Percentiles rank a stretch among this genome's conserved stretches.
Evolutionary conservation across 371 early-diverging fungal genomes (phyloP).

Genomic region (Apophysomyces trapeziformis): DNA sequence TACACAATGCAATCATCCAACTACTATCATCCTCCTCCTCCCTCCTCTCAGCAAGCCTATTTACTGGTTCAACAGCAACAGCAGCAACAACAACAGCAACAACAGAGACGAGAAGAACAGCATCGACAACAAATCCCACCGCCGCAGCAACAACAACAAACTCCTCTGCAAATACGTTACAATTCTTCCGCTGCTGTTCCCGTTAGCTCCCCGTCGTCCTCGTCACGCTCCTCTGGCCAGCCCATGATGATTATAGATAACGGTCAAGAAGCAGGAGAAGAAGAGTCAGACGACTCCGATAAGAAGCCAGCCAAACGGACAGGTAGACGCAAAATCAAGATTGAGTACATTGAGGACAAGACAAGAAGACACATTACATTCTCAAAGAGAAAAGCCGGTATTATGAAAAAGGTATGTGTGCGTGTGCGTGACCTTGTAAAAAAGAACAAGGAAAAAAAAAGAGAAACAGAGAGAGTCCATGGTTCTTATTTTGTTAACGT

Average conservation of each 20-base stretch:
- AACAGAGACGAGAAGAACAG: not conserved
- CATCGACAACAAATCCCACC: not conserved
- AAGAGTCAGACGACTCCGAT: slow-evolving; percentile 5
- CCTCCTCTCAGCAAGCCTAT: not conserved
- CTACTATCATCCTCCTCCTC: slow-evolving; percentile 12
- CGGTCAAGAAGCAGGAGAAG: slow-evolving; percentile 7
- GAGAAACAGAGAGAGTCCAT: not conserved
- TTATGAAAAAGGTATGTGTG: slow-evolving; percentile 89
- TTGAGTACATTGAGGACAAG: slow-evolving; percentile 94
- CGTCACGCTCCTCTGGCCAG: slow-evolving; percentile 4
- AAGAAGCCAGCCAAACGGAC: slow-evolving; percentile 8
- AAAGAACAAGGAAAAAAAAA: not conserved
- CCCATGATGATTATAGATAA: slow-evolving; percentile 11
- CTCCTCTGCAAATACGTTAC: slow-evolving; percentile 12
- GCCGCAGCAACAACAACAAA: slow-evolving; percentile 9
- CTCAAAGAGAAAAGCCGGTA: slow-evolving; percentile 95
- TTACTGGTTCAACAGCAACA: not conserved
- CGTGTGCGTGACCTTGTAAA: too few relatives aligned
- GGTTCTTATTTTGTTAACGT: not conserved
- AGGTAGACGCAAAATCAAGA: slow-evolving; percentile 86
- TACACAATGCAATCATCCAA: slow-evolving; percentile 12
- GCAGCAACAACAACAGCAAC: not conserved
- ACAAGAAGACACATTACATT: slow-evolving; percentile 94
- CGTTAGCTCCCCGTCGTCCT: slow-evolving; percentile 11
- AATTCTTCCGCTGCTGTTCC: slow-evolving; percentile 8